phyloP scores from a whole-genome alignment of 2,329 filamentous ascomycete genomes.

The Ophiocordyceps robertsii region DNA sequence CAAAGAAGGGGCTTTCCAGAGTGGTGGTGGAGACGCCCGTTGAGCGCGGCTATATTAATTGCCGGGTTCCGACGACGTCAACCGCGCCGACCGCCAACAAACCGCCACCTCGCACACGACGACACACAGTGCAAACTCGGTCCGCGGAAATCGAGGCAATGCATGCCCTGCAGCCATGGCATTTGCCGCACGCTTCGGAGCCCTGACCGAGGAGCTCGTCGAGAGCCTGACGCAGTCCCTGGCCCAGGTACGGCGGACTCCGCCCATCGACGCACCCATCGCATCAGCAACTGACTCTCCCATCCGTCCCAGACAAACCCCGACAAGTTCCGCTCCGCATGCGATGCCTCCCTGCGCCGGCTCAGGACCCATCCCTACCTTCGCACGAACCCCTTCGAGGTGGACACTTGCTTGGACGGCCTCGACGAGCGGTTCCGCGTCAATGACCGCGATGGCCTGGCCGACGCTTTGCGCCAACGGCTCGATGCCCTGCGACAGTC shows the following conservation, averaged over 20 bases:
- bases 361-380: conserved; percentile 43
- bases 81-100: no score
- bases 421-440: conserved; percentile 80
- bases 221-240: conserved; percentile 44
- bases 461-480: conserved; percentile 51
- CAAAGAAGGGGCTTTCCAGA: no score
- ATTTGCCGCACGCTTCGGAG: conserved; percentile 49
- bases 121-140: no score
- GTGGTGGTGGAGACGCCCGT: no score
- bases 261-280: no score
- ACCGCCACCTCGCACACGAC: no score
- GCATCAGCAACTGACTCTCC: conserved; percentile 1
- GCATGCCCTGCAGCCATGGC: conserved; percentile 41
- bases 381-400: conserved; percentile 64
- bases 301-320: conserved; percentile 9
- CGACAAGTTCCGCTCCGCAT: conserved; percentile 27
- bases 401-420: conserved; percentile 50
- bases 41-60: not conserved
- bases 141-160: not conserved
- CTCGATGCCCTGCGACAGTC: conserved; percentile 42
- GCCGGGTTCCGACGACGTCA: not conserved
- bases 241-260: conserved; percentile 28
- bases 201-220: conserved; percentile 59
- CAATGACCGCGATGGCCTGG: conserved; percentile 64
- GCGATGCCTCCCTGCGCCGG: conserved; percentile 35